Conservation (phyloP, 805 yeast genomes). For the Zygotorulaspora florentina region DNA sequence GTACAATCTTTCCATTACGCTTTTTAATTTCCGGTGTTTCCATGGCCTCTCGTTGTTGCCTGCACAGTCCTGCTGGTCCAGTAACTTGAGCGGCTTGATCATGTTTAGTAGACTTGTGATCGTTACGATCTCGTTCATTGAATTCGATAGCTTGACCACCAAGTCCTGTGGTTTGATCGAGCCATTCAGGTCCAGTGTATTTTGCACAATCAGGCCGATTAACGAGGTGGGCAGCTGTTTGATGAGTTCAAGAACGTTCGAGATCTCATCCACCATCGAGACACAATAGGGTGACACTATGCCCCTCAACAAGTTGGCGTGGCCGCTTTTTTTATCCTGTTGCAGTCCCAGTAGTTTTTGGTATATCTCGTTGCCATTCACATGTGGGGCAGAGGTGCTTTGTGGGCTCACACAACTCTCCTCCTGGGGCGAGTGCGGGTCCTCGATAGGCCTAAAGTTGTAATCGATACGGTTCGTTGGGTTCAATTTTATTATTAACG, state of each 20-base stretch:
- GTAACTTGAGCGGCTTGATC: slow-evolving; percentile 31
- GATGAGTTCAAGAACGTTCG: slow-evolving; percentile 27
- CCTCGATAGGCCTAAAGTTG: slow-evolving; percentile 17
- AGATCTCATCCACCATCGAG: slow-evolving; percentile 26
- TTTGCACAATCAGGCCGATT: slow-evolving; percentile 24
- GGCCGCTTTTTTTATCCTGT: slow-evolving; percentile 12
- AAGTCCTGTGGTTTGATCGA: slow-evolving; percentile 23
- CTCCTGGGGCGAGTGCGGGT: not conserved
- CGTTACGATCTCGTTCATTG: slow-evolving; percentile 34
- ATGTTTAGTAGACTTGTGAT: slow-evolving; percentile 29
- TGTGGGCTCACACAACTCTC: not conserved
- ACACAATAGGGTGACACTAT: slow-evolving; percentile 32
- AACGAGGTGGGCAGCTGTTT: slow-evolving; percentile 32
- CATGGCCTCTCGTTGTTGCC: not conserved
- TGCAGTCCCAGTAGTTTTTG: slow-evolving; percentile 29
- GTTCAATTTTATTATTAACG: slow-evolving; percentile 26
- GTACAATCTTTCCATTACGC: slow-evolving; percentile 6
- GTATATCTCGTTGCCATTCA: slow-evolving; percentile 24
- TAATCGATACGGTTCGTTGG: slow-evolving; percentile 33
- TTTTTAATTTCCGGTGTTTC: not conserved
- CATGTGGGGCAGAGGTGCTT: not conserved
- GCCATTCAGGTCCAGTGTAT: slow-evolving; percentile 10
- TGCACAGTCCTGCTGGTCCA: slow-evolving; percentile 14
- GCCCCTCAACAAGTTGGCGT: slow-evolving; percentile 20
- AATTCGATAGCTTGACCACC: slow-evolving; percentile 31